Percentiles rank a stretch among this genome's conserved stretches.
phyloP scores from a whole-genome alignment of 2,329 filamentous ascomycete genomes.

The Fusarium mangiferae region DNA sequence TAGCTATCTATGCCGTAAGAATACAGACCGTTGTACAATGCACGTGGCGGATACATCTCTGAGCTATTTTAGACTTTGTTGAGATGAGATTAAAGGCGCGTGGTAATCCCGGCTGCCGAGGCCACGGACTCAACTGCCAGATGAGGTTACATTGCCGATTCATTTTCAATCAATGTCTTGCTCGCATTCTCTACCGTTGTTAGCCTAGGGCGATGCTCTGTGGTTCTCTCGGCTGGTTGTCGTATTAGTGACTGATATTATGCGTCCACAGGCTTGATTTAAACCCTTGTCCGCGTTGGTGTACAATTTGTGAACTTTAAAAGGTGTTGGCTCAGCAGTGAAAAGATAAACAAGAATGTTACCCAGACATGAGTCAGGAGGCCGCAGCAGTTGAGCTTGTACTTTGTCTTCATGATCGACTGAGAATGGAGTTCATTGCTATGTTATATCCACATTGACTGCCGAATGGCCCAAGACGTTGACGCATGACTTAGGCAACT shows the following conservation, averaged over 20 bases:
- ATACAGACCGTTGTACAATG: background rate
- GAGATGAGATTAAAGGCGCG: background rate
- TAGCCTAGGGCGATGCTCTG: background rate
- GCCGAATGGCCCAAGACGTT: background rate
- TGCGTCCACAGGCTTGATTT: background rate
- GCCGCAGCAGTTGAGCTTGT: background rate
- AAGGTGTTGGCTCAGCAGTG: background rate
- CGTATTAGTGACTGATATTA: background rate
- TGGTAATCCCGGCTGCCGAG: background rate
- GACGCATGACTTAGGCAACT: slow-evolving; percentile 22
- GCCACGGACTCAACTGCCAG: background rate
- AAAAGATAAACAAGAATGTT: background rate
- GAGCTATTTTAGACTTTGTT: slow-evolving; percentile 3
- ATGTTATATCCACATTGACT: background rate
- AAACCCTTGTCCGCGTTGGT: background rate
- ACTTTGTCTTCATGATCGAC: background rate
- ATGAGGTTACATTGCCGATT: slow-evolving; percentile 24
- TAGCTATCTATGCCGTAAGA: background rate
- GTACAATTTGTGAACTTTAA: background rate
- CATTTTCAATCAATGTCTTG: background rate
- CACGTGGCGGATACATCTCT: slow-evolving; percentile 17
- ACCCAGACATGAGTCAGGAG: background rate
- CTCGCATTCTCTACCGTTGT: background rate
- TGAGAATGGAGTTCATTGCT: background rate
- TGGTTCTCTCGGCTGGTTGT: background rate